Base-by-base conservation (phyloP, 331 rosid genomes). In the Rosa hybrid region DNA sequence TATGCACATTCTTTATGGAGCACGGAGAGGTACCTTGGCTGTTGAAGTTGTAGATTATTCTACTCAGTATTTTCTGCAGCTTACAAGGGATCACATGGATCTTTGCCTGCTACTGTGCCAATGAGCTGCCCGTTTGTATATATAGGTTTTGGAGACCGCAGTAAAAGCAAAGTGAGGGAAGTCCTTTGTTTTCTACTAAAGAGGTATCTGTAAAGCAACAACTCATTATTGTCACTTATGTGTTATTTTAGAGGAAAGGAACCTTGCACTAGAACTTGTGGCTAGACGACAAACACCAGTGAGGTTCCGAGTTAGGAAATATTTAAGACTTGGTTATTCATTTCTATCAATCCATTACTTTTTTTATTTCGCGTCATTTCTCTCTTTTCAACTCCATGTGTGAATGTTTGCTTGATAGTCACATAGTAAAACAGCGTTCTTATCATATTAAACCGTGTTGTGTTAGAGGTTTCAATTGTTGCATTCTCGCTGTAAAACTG, bases 111-210 rank as follows among this genome's bases (percentile, higher is more conserved):
- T 67, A 16, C 68, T 6, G 54, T 13, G 42, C 75, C 18, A 44
- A 65, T 56, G 77, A 71, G 63, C 80, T 83, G 21, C 79, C 30
- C 25, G 30, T 59, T 21, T 60, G 78, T 65, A 69, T 51, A 64
- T 27, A 75, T 44, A 45, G 12, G 7, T 53, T 11, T 74, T 14
- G 21, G 72, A 5, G 64, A 39, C 51, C 17, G 38, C 44, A 34
- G 65, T n/a, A 34, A 16, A 17, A 46, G 49, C 6, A 39, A 25
- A 41, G 65, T 11, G 78, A 60, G 68, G 9, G 21, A 53, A 34
- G 48, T 77, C 14, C 49, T 12, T 4, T 4, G 60, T 65, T 20
- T 34, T 38, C 59, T 8, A 8, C 34, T 12, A 3, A 74, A 18
- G 68, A 74, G 68, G 20, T 30, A 30, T 64, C 49, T 64, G 73